Percentiles rank a stretch among this genome's conserved stretches.
phyloP scores from a whole-genome alignment of 1,139 yeast species.

The Saccharomyces hybrid region DNA sequence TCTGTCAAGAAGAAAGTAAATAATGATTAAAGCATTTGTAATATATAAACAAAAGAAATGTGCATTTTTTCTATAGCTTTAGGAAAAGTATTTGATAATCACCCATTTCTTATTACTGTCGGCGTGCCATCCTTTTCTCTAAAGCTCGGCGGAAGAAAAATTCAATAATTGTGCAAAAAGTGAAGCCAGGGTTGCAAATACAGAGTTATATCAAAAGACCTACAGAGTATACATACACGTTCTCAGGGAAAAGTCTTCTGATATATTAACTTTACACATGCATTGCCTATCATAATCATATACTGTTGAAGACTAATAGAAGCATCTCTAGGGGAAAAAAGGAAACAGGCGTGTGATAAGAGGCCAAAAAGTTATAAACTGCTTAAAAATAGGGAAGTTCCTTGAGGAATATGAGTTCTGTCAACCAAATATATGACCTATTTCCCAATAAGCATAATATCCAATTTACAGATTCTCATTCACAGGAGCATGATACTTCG shows the following conservation, averaged over 20 bases:
- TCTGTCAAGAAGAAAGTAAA: constrained; percentile 25
- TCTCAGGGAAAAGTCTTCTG: background rate
- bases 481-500: background rate
- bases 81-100: background rate
- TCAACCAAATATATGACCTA: constrained; percentile 7
- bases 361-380: background rate
- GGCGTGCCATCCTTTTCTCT: background rate
- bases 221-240: background rate
- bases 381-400: background rate
- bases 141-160: background rate
- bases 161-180: background rate
- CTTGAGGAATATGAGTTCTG: background rate
- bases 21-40: background rate
- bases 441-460: constrained; percentile 20
- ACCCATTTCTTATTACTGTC: background rate
- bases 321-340: background rate
- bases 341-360: background rate
- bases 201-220: background rate
- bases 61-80: background rate
- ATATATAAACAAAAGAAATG: background rate
- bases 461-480: constrained; percentile 7
- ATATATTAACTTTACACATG: background rate
- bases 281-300: background rate
- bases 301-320: background rate
- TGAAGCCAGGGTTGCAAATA: background rate